A percentile compares a stretch with the other conserved stretches of the same genome.
Conservation (phyloP, 2,329 filamentous ascomycete genomes). For the Ophiostoma sp. region DNA sequence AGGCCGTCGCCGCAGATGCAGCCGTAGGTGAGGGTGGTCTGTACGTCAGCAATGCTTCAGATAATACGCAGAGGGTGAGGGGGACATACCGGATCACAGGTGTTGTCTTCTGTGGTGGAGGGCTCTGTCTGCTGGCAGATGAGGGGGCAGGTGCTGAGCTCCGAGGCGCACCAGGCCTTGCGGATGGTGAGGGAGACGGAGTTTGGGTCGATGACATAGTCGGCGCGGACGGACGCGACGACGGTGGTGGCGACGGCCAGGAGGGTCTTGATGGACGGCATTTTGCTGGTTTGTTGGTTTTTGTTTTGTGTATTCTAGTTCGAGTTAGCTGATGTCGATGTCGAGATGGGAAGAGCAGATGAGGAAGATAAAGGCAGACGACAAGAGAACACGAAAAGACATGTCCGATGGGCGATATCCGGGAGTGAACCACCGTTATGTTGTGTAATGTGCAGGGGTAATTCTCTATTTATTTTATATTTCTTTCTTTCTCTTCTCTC, state of each 20-base stretch:
- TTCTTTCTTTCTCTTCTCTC: neutral
- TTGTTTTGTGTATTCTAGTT: neutral
- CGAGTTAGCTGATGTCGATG: neutral
- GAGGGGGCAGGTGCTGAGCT: conserved; percentile 60
- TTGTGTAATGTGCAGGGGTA: conserved; percentile 6
- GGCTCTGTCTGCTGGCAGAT: conserved; percentile 61
- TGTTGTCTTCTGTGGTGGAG: conserved; percentile 54
- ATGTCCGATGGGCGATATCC: neutral
- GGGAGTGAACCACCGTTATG: conserved; percentile 12
- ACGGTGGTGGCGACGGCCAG: conserved; percentile 52
- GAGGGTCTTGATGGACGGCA: conserved; percentile 52
- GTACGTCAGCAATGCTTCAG: neutral
- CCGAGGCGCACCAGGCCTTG: conserved; percentile 62
- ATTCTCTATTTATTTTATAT: neutral
- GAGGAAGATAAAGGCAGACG: neutral
- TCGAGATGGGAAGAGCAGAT: neutral
- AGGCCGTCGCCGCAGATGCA: conserved; percentile 66
- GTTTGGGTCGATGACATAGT: conserved; percentile 58
- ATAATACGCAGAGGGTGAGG: neutral
- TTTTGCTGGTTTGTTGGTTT: conserved; percentile 33
- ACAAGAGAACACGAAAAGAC: neutral
- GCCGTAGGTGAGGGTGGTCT: conserved; percentile 55
- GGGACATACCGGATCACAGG: conserved; percentile 58
- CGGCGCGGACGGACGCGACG: conserved; percentile 48
- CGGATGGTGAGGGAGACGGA: conserved; percentile 47